phyloP scores from a whole-genome alignment of 495 filamentous ascomycete species.

The Aspergillus ostianus region DNA sequence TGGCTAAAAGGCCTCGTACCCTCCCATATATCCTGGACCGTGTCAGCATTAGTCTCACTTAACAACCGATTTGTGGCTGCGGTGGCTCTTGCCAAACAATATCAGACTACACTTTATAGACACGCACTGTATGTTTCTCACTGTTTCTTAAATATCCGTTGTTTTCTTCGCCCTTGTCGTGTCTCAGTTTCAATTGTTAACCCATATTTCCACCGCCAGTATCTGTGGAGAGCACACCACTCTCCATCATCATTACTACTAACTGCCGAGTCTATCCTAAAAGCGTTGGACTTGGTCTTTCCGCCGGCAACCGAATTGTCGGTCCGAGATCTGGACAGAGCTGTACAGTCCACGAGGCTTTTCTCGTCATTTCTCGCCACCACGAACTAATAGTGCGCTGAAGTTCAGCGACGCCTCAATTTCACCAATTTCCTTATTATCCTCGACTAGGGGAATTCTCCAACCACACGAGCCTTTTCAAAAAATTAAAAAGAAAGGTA shows the following conservation, averaged over 20 bases:
- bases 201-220: neutral
- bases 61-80: neutral
- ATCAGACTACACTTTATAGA: neutral
- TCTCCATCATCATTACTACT: neutral
- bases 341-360: neutral
- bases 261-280: no score
- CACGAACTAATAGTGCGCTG: neutral
- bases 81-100: neutral
- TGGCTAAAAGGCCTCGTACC: conserved; percentile 1
- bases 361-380: neutral
- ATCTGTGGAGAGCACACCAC: neutral
- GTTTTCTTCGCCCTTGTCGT: neutral
- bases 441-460: neutral
- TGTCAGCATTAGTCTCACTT: neutral
- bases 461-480: neutral
- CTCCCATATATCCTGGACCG: neutral
- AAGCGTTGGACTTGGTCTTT: no score
- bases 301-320: no score
- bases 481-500: neutral
- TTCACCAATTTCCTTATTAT: neutral
- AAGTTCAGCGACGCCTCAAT: neutral
- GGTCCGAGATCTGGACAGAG: neutral
- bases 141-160: neutral
- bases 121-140: neutral
- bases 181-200: neutral